phyloP scores from a whole-genome alignment of 192 early-diverging fungal genomes.

The Entrophospora sp. region DNA sequence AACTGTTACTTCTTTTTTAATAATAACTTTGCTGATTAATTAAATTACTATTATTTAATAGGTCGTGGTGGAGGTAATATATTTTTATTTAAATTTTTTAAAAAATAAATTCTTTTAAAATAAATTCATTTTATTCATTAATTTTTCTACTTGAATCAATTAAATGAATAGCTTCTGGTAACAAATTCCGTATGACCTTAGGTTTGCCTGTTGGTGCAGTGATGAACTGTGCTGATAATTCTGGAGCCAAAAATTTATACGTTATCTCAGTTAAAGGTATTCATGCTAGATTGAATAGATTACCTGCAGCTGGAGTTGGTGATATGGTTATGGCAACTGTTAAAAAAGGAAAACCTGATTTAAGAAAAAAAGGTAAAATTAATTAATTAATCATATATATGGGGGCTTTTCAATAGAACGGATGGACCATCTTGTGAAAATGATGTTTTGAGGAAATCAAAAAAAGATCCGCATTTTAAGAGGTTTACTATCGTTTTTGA shows the following conservation, averaged over 20 bases:
- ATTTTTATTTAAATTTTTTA: not conserved
- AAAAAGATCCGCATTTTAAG: no score
- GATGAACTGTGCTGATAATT: slow-evolving; percentile 99
- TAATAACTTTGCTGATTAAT: not conserved
- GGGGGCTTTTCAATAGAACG: no score
- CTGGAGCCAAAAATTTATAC: slow-evolving; percentile 99
- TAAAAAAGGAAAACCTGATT: slow-evolving; percentile 99
- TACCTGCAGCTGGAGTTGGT: slow-evolving; percentile 96
- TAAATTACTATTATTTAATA: not conserved
- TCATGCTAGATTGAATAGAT: slow-evolving; percentile 91
- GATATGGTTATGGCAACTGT: slow-evolving; percentile 99
- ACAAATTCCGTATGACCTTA: slow-evolving; percentile 99
- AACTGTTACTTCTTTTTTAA: not conserved
- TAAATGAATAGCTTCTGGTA: slow-evolving; percentile 53
- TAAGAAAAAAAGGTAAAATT: slow-evolving; percentile 92
- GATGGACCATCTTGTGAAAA: no score
- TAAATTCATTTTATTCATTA: not conserved
- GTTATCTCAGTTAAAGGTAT: slow-evolving; percentile 96
- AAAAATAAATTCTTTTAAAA: not conserved
- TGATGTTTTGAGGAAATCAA: no score
- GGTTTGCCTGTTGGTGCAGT: slow-evolving; percentile 90
- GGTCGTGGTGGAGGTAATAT: slow-evolving; percentile 12
- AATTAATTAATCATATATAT: not conserved
- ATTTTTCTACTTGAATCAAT: not conserved
- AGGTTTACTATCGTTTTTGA: not conserved